Evolutionary conservation across 441 rosid species (phyloP), one percentile per base, ranked within the genome.

Genomic region (Hura crepitans): DNA sequence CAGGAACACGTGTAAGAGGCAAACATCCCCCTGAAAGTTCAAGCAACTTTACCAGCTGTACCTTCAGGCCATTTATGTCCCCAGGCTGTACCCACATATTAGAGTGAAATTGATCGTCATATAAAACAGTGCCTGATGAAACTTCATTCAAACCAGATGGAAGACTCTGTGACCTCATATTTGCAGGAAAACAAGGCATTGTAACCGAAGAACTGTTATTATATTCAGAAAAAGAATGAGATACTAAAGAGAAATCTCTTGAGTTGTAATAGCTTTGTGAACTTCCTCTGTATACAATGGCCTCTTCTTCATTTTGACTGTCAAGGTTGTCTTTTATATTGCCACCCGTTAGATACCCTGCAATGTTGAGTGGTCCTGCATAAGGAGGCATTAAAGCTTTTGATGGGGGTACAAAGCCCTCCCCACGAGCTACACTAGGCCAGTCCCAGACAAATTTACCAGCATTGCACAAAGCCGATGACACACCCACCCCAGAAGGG

Each of bases 371-470:
- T 28, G 81, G 66, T 49, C 80, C 74, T 43, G 73, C 81, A 68
- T 75, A 87, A 71, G 91, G 73, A 65, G 84, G 83, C 75, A 76
- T 60, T 53, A 76, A 61, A 68, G 81, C 70, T 77, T 85, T 90
- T 0, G 83, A 68, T 0, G 82, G 68, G 4, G 87, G 90, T 27
- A 87, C 85, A 79, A 87, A 95, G n/a, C 99, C 99, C 85, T 92
- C 96, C 46, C 99, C 99, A 23, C 84, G 96, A 81, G 90, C 96
- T 79, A 95, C 89, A 66, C 95, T 88, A n/a, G 88, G 87, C 99
- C 99, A 95, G 74, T 95, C 97, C 99, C 99, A 95, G 35, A 95
- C 95, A 74, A 85, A 95, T 69, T 79, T 92, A 66, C 97, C 97
- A 42, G 97, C 97, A 85, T 85, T 90, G 79, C 86, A 69, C 67